phyloP scores from a whole-genome alignment of 768 basidiomycete species.

The Auriscalpium microsporum region DNA sequence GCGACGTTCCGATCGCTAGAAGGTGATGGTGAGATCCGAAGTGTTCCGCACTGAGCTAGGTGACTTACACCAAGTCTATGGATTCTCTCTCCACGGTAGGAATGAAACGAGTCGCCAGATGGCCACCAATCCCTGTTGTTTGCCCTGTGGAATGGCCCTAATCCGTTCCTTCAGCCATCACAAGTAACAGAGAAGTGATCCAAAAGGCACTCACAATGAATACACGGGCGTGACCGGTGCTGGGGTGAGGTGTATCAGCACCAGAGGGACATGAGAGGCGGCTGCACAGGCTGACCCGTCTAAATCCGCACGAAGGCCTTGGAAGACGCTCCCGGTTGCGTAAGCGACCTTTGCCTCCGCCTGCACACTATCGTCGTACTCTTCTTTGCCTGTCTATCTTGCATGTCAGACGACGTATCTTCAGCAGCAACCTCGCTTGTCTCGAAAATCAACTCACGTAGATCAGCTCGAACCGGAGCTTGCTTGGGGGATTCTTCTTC shows the following conservation, averaged over 20 bases:
- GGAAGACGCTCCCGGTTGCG: conserved; percentile 73
- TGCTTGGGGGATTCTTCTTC: conserved; percentile 84
- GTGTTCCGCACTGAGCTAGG: neutral
- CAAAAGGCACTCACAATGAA: conserved; percentile 59
- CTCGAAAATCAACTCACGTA: conserved; percentile 43
- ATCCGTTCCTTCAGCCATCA: neutral
- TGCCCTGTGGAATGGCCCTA: conserved; percentile 88
- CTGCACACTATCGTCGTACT: conserved; percentile 63
- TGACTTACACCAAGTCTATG: conserved; percentile 71
- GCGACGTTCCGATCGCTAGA: conserved; percentile 74
- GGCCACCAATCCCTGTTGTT: conserved; percentile 73
- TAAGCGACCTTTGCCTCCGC: conserved; percentile 55
- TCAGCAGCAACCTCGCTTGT: neutral
- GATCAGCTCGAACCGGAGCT: conserved; percentile 73
- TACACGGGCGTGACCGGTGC: conserved; percentile 62
- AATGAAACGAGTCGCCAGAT: conserved; percentile 78
- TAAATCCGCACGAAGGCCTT: conserved; percentile 79
- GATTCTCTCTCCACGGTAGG: conserved; percentile 95
- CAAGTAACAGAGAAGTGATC: conserved; percentile 2
- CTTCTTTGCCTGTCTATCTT: conserved; percentile 67
- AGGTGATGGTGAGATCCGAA: neutral
- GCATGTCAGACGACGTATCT: neutral
- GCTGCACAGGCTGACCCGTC: conserved; percentile 51
- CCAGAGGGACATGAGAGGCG: neutral
- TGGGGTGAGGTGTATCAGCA: conserved; percentile 18